Conservation (phyloP, 2,329 filamentous ascomycete genomes). For the Fusarium sp. region DNA sequence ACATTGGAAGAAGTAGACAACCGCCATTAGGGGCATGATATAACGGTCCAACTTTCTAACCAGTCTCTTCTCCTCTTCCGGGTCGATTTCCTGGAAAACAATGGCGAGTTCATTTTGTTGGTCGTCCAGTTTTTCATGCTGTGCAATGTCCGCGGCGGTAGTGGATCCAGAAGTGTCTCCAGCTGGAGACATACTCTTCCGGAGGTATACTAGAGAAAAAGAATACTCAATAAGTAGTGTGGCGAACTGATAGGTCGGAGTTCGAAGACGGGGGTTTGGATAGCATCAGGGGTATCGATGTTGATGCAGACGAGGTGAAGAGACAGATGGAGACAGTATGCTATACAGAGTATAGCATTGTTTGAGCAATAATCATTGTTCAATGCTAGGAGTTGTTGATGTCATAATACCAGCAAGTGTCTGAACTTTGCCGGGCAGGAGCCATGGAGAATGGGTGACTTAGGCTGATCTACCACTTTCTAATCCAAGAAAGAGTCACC, state of each 20-base stretch:
- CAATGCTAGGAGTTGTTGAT: background rate
- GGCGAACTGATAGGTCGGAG: background rate
- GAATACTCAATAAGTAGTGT: background rate
- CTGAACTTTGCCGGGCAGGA: background rate
- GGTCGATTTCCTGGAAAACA: conserved; percentile 38
- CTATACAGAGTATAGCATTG: background rate
- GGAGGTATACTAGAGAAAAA: background rate
- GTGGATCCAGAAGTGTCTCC: conserved; percentile 1
- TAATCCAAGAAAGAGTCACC: background rate
- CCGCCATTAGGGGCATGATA: conserved; percentile 40
- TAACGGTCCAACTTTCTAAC: conserved; percentile 35
- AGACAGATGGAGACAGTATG: background rate
- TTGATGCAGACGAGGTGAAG: background rate
- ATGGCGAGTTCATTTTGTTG: conserved; percentile 23
- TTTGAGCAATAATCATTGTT: background rate
- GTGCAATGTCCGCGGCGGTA: conserved; percentile 7
- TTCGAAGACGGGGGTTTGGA: background rate
- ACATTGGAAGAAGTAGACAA: conserved; percentile 42
- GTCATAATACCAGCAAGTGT: background rate
- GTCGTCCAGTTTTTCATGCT: conserved; percentile 8
- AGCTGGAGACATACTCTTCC: conserved; percentile 15
- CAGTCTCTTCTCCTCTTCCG: conserved; percentile 29
- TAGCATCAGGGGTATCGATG: background rate
- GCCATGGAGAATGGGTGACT: background rate
- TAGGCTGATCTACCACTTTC: background rate